These are phyloP conservation scores for Alternaria sp. DNA, from an alignment of 2,329 filamentous ascomycete species.

Conservation along the genomic window DNA sequence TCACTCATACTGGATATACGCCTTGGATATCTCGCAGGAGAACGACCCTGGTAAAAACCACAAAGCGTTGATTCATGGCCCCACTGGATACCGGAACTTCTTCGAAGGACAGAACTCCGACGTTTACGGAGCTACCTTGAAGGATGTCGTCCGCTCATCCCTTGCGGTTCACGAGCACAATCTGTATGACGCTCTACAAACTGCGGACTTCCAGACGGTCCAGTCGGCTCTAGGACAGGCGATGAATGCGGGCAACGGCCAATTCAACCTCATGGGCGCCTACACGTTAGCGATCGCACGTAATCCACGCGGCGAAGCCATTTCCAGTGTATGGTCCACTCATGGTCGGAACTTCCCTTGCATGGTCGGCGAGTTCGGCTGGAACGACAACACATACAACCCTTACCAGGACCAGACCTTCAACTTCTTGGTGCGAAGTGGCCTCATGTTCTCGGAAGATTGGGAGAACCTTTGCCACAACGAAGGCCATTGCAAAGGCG, in stretches of 20 bases:
- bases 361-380: constrained; percentile 24
- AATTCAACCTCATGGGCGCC: neutral
- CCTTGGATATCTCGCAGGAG: neutral
- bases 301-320: constrained; percentile 21
- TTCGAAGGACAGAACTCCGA: neutral
- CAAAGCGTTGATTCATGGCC: constrained; percentile 1
- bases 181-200: neutral
- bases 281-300: constrained; percentile 16
- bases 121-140: constrained; percentile 30
- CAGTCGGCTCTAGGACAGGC: neutral
- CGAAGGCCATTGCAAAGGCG: constrained; percentile 2
- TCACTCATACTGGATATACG: neutral
- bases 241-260: neutral
- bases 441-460: constrained; percentile 11
- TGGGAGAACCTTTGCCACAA: constrained; percentile 15
- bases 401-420: constrained; percentile 5
- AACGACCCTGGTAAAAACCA: neutral
- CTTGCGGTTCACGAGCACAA: constrained; percentile 1
- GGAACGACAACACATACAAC: constrained; percentile 6
- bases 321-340: constrained; percentile 12
- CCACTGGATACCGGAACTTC: constrained; percentile 3
- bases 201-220: neutral
- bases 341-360: constrained; percentile 20
- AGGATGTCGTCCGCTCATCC: constrained; percentile 11
- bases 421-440: constrained; percentile 3